phyloP scores from a whole-genome alignment of 768 basidiomycete species.

The Leccinellum luteum region DNA sequence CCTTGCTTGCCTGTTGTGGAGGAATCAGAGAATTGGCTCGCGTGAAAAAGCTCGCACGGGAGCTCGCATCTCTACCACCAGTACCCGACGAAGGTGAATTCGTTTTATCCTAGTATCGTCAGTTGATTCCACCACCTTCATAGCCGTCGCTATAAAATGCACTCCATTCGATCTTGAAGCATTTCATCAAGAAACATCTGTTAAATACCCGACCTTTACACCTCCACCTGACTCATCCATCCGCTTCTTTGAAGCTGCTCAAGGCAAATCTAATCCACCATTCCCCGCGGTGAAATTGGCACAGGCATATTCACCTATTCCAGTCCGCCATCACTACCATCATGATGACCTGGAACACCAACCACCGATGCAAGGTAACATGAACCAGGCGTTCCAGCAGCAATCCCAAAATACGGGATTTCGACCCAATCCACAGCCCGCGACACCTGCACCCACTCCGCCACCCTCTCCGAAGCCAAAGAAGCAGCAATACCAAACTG shows the following conservation, averaged over 20 bases:
- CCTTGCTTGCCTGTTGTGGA: constrained; percentile 86
- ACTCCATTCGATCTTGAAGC: constrained; percentile 86
- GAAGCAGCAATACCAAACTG: constrained; percentile 98
- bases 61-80: constrained; percentile 72
- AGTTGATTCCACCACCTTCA: constrained; percentile 6
- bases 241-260: constrained; percentile 24
- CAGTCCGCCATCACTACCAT: constrained; percentile 92
- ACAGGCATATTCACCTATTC: constrained; percentile 90
- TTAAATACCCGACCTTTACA: constrained; percentile 95
- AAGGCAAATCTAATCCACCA: constrained; percentile 30
- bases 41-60: constrained; percentile 82
- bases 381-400: constrained; percentile 37
- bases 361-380: constrained; percentile 37
- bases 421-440: constrained; percentile 57
- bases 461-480: constrained; percentile 87
- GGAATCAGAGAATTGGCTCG: constrained; percentile 84
- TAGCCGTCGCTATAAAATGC: constrained; percentile 76
- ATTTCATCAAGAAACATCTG: constrained; percentile 86
- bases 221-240: constrained; percentile 49
- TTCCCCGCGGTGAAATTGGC: constrained; percentile 66
- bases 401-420: constrained; percentile 26
- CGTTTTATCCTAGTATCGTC: background rate
- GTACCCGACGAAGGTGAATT: constrained; percentile 46
- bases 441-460: constrained; percentile 90
- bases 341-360: constrained; percentile 70